Evolutionary conservation across 2,329 filamentous ascomycete genomes (phyloP), one percentile per base, ranked within the genome.

Genomic region (Xylaria arbuscula): DNA sequence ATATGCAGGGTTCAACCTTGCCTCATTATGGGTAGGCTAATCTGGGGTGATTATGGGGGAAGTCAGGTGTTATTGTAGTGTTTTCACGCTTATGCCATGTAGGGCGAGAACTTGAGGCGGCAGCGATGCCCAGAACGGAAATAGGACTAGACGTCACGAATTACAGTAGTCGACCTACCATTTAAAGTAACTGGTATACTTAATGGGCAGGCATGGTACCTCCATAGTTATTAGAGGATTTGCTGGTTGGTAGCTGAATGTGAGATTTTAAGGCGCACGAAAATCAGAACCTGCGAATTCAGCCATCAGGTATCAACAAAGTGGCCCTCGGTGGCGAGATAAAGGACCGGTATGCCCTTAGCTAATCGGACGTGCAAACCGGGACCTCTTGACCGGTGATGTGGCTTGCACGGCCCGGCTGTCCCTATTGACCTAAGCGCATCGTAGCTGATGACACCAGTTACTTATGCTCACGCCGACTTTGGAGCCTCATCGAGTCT

Each of bases 351-450:
- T 28, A 55, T 42, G 32, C 45, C 36, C 45, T 54, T 55, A 45
- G 50, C 17, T 62, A 17, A 50, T 66, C 59, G 53, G 61, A 64
- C 50, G 59, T n/a, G 56, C 22, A 58, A 47, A 32, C 47, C 66
- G 61, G 60, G 68, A 66, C 28, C 59, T 59, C 45, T 62, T 62
- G 51, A 55, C 57, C 48, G 48, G 50, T 48, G 62, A 50, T 34
- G 51, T 68, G 42, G 65, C 48, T 65, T 65, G 62, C 32, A 40
- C 65, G 68, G 68, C 40, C 68, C 68, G 68, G 53, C 53, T 59
- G 13, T 51, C 59, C 65, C 65, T 64, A 45, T 32, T 36, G 48
- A 22, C 38, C 11, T 19, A 8, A 40, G 62, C 48, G n/a, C 34
- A 59, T 55, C 28, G 17, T 47, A 62, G 53, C 57, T 61, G 38